A percentile compares a stretch with the other conserved stretches of the same genome.
phyloP scores from a whole-genome alignment of 768 basidiomycete genomes.

The Collybia sordida region DNA sequence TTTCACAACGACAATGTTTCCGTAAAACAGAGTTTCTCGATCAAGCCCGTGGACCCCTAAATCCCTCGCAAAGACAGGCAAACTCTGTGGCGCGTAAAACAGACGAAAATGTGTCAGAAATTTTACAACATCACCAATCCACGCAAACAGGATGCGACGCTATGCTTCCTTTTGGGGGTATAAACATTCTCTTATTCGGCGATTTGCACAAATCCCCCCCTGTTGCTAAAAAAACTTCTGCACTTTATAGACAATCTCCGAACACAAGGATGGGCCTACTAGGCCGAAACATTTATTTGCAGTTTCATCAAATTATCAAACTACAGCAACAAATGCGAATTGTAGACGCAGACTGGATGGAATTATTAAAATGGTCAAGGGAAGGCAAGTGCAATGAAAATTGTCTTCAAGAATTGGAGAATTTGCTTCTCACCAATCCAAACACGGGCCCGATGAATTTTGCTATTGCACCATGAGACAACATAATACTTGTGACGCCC shows the following conservation, averaged over 20 bases:
- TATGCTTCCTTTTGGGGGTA: slow-evolving; percentile 18
- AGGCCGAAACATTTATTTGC: slow-evolving; percentile 20
- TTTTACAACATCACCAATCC: too few species aligned
- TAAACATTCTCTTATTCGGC: slow-evolving; percentile 31
- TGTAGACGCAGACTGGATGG: slow-evolving; percentile 26
- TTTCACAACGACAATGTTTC: too few species aligned
- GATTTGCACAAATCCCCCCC: slow-evolving; percentile 35
- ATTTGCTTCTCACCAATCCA: slow-evolving; percentile 16
- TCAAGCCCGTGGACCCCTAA: too few species aligned
- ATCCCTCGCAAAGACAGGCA: too few species aligned
- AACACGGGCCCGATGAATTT: slow-evolving; percentile 14
- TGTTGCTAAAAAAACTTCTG: slow-evolving; percentile 14
- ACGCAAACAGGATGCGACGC: too few species aligned
- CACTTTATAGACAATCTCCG: neutral
- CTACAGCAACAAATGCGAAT: slow-evolving; percentile 32
- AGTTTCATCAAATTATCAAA: slow-evolving; percentile 28
- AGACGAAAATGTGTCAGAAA: too few species aligned
- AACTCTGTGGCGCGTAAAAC: too few species aligned
- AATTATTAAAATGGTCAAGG: slow-evolving; percentile 24
- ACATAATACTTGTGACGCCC: slow-evolving; percentile 25
- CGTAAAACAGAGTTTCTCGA: too few species aligned
- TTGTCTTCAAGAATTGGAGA: slow-evolving; percentile 23
- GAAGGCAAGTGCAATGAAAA: slow-evolving; percentile 19
- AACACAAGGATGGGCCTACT: too few species aligned
- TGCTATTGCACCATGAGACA: slow-evolving; percentile 19